Percentiles rank a stretch among this genome's conserved stretches.
These are phyloP conservation scores for Mycocentrospora acerina DNA, from an alignment of 2,329 filamentous ascomycete genomes.

Conservation along the genomic window DNA sequence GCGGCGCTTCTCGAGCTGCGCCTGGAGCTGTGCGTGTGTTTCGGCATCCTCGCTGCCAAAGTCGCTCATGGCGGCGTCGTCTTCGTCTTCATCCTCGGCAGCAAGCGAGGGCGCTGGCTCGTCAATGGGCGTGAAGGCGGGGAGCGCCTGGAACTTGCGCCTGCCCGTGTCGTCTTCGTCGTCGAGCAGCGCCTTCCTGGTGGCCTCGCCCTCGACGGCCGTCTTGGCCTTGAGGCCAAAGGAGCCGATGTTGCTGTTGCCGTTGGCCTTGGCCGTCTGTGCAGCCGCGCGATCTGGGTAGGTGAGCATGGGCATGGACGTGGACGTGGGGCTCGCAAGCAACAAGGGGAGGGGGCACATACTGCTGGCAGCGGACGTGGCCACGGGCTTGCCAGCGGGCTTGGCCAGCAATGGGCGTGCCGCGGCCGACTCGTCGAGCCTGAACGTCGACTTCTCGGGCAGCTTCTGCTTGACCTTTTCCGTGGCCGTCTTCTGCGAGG, in stretches of 20 bases:
- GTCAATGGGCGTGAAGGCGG: slow-evolving; percentile 61
- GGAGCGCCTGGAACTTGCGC: slow-evolving; percentile 82
- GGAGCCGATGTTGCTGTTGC: slow-evolving; percentile 75
- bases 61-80: slow-evolving; percentile 73
- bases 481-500: slow-evolving; percentile 81
- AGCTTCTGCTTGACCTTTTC: slow-evolving; percentile 69
- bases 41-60: slow-evolving; percentile 84
- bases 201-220: slow-evolving; percentile 69
- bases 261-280: slow-evolving; percentile 62
- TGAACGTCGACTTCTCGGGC: slow-evolving; percentile 42
- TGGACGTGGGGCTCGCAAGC: neutral
- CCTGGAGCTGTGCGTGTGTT: slow-evolving; percentile 79
- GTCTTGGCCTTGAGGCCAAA: slow-evolving; percentile 72
- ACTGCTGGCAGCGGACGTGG: slow-evolving; percentile 18
- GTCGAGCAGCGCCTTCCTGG: slow-evolving; percentile 78
- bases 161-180: slow-evolving; percentile 85
- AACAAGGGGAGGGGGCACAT: slow-evolving; percentile 4
- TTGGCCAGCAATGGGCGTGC: slow-evolving; percentile 31
- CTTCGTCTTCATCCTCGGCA: slow-evolving; percentile 54
- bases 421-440: slow-evolving; percentile 34
- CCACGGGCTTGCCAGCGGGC: slow-evolving; percentile 28
- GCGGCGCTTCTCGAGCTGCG: slow-evolving; percentile 72
- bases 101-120: slow-evolving; percentile 47
- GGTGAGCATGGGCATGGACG: slow-evolving; percentile 15
- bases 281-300: slow-evolving; percentile 48